Evolutionary conservation across 208 protist species (phyloP), one percentile per base, ranked within the genome.

Genomic region (Trypanosoma conorhini): DNA sequence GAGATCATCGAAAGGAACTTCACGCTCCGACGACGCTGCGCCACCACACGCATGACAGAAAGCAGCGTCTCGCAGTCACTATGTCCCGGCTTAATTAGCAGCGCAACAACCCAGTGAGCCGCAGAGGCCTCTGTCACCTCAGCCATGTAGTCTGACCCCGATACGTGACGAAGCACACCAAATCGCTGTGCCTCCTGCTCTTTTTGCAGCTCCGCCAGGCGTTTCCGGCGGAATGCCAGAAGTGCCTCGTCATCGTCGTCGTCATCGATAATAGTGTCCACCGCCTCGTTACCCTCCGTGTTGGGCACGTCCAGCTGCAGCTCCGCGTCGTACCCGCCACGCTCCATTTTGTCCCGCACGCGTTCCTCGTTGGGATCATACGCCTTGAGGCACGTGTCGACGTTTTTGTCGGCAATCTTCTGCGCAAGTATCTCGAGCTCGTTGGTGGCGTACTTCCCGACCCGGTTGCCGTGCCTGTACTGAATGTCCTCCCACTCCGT

Each of bases 401-500:
- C 67, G 60, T 92, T 78, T 30, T 81, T 76, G n/a, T 97, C 87
- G 0, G 81, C 81, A 56, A 94, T 80, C 54, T 89, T 82, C 61
- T 97, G 93, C 9, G 88, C 83, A 5, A 96, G 70, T 31, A 97
- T 85, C 44, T 88, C 82, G 22, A 90, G 64, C 67, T 95, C 90
- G 60, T 94, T 83, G 5, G 85, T 92, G 15, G 82, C 76, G 69
- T 97, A 97, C 72, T 92, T 89, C 2, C 89, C 93, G 4, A 94
- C 86, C 17, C 82, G 80, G 69, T 97, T 97, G 60, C 93, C 93
- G 42, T 89, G 85, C 52, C 89, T 87, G 81, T 96, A 97, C 73
- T 97, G 93, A 52, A 96, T 71, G 68, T 97, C 93, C 71, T 97
- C 93, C 91, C 93, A 97, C 79, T 97, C 88, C 13, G 90, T 94